Evolutionary conservation across 306 rosid genomes (phyloP), one percentile per base, ranked within the genome.

Genomic region (Sicyos edulis): DNA sequence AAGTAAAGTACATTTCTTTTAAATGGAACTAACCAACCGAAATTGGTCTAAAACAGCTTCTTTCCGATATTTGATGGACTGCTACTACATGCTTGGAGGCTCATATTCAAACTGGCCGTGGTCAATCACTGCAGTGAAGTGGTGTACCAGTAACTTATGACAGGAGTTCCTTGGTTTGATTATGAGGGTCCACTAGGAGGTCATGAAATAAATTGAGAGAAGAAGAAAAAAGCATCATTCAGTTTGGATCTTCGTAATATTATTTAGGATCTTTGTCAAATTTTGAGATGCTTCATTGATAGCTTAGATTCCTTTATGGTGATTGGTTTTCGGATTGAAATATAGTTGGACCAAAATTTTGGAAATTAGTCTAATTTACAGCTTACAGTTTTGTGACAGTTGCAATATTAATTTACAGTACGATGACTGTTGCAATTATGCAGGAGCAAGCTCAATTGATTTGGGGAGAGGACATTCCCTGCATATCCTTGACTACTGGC

Each of bases 391-490:
- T 45, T 44, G 56, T 21, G 54, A 56, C 42, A 21, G 65, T 20
- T 72, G 54, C 17, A 37, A 2, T 34, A 72, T 54, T 81, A 56
- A 40, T 40, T 34, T 4, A 34, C 40, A 45, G 50, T 45, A 2
- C 0, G 50, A 45, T 45, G 50, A 45, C 12, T 45, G 13, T 45
- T 73, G 55, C 19, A 20, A 73, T 55, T 81, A 57, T 49, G 75
- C 85, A 92, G 98, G 93, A 92, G 72, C 85, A 77, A 70, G 90
- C 96, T 22, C 88, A 72, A 79, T 84, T 82, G 72, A 74, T 78
- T 55, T 90, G 96, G 96, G 96, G 91, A 57, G 96, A 78, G 73
- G 91, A 88, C 80, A 78, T 92, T 59, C 82, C 88, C 26, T 92
- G 96, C 82, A 84, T 90, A 85, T 84, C 91, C 63, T 62, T 92